Percentiles rank a stretch among this genome's conserved stretches.
These are phyloP conservation scores for Globisporangium emineosum DNA, from an alignment of 352 stramenopile genomes.

Conservation along the genomic window DNA sequence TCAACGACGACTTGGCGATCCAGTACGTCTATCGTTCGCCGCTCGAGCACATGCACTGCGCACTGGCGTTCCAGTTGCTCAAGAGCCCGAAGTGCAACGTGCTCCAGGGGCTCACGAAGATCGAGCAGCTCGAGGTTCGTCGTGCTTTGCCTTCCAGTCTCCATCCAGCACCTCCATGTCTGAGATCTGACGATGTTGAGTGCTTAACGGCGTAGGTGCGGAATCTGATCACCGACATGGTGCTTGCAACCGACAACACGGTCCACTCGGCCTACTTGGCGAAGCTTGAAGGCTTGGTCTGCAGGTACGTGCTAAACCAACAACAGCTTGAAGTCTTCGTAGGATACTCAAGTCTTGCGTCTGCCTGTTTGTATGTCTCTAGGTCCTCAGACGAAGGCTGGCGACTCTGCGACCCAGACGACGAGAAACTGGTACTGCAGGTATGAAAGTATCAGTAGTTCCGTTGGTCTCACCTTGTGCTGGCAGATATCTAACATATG, in stretches of 20 bases:
- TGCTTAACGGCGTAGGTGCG: slow-evolving; percentile 33
- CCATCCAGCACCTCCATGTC: neutral
- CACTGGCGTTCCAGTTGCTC: slow-evolving; percentile 75
- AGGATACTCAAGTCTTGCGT: neutral
- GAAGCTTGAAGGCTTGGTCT: slow-evolving; percentile 74
- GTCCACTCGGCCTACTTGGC: slow-evolving; percentile 76
- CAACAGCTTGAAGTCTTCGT: neutral
- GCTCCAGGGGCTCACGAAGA: slow-evolving; percentile 62
- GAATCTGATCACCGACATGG: slow-evolving; percentile 80
- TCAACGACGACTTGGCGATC: slow-evolving; percentile 77
- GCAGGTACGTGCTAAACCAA: slow-evolving; percentile 26
- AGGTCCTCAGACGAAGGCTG: slow-evolving; percentile 38
- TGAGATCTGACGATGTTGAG: neutral
- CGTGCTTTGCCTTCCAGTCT: no score
- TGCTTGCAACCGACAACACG: slow-evolving; percentile 87
- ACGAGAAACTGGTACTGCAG: slow-evolving; percentile 69
- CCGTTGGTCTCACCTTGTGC: neutral
- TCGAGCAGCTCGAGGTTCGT: slow-evolving; percentile 72
- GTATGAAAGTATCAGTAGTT: slow-evolving; percentile 14
- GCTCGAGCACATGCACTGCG: slow-evolving; percentile 86
- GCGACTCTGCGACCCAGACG: slow-evolving; percentile 55
- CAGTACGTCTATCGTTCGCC: slow-evolving; percentile 83
- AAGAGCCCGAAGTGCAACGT: slow-evolving; percentile 70
- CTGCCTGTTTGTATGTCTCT: neutral
- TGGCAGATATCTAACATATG: neutral